Evolutionary conservation across 441 rosid genomes (phyloP).

Genomic region (Gossypium lobatum): DNA sequence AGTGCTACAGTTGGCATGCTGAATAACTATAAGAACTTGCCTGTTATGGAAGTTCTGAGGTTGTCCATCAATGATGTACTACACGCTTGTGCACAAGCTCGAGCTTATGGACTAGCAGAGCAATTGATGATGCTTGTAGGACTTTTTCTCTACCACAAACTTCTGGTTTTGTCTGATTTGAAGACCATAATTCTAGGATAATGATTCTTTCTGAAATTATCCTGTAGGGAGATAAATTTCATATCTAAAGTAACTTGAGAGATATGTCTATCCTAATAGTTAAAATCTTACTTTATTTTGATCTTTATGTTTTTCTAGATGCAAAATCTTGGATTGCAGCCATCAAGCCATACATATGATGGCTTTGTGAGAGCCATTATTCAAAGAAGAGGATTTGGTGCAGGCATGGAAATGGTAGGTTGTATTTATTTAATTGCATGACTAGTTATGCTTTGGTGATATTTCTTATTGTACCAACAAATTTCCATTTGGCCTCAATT

Average conservation of each 20-base stretch:
- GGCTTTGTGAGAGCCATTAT: constrained; percentile 62
- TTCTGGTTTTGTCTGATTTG: constrained; percentile 9
- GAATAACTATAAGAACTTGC: constrained; percentile 17
- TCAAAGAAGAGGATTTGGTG: constrained; percentile 34
- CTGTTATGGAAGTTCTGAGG: constrained; percentile 33
- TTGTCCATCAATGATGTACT: constrained; percentile 64
- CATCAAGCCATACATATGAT: constrained; percentile 58
- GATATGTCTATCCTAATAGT: background rate
- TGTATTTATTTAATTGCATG: constrained; percentile 13
- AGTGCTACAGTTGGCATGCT: constrained; percentile 19
- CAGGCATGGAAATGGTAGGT: constrained; percentile 62
- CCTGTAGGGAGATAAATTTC: background rate
- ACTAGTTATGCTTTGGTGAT: constrained; percentile 9
- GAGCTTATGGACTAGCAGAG: constrained; percentile 54
- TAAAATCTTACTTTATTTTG: background rate
- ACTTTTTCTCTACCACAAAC: background rate
- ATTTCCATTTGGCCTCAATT: constrained; percentile 12
- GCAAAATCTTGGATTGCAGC: constrained; percentile 69
- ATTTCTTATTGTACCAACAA: constrained; percentile 10
- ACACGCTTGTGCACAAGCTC: constrained; percentile 53
- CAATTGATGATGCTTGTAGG: constrained; percentile 70
- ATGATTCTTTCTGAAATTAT: background rate
- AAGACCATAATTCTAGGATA: background rate
- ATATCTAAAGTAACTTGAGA: background rate
- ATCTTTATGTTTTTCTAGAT: constrained; percentile 36